Evolutionary conservation across 345 rosid species (phyloP).

Genomic region (Hirschfeldia incana): DNA sequence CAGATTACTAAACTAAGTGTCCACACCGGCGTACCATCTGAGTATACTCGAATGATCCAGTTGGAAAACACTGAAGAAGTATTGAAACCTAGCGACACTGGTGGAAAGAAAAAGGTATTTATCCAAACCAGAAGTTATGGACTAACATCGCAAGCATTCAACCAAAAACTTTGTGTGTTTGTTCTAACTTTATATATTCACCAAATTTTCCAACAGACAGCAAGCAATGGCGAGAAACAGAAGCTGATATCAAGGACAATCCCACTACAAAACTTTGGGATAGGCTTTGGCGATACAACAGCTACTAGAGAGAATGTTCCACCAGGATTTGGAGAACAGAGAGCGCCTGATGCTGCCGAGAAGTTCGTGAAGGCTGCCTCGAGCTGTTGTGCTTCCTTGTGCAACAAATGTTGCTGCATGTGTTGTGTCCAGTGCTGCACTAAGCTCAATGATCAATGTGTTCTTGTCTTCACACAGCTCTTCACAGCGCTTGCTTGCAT

Average conservation of each 20-base stretch:
- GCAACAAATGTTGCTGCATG: slow-evolving; percentile 74
- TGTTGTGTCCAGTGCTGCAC: slow-evolving; percentile 78
- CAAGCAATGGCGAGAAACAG: slow-evolving; percentile 40
- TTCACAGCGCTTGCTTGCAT: slow-evolving; percentile 68
- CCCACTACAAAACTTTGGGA: slow-evolving; percentile 45
- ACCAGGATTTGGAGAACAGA: slow-evolving; percentile 56
- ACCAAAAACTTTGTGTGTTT: neutral
- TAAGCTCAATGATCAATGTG: slow-evolving; percentile 66
- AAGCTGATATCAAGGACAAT: slow-evolving; percentile 42
- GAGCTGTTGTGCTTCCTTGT: slow-evolving; percentile 62
- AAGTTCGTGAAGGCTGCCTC: slow-evolving; percentile 73
- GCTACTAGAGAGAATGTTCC: slow-evolving; percentile 69
- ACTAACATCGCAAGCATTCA: neutral
- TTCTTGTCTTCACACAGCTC: slow-evolving; percentile 55
- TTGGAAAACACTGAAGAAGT: slow-evolving; percentile 50
- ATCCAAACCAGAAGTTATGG: neutral
- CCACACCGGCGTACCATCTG: slow-evolving; percentile 58
- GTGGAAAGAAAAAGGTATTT: slow-evolving; percentile 48
- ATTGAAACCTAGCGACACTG: slow-evolving; percentile 41
- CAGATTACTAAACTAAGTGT: slow-evolving; percentile 74
- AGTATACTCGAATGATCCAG: slow-evolving; percentile 69
- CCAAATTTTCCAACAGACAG: slow-evolving; percentile 38
- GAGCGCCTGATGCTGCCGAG: slow-evolving; percentile 78
- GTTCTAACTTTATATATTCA: neutral
- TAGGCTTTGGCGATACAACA: slow-evolving; percentile 70